Evolutionary conservation across 1,139 yeast species (phyloP), one percentile per base, ranked within the genome.

Genomic region (Protomyces lactucae-debilis): DNA sequence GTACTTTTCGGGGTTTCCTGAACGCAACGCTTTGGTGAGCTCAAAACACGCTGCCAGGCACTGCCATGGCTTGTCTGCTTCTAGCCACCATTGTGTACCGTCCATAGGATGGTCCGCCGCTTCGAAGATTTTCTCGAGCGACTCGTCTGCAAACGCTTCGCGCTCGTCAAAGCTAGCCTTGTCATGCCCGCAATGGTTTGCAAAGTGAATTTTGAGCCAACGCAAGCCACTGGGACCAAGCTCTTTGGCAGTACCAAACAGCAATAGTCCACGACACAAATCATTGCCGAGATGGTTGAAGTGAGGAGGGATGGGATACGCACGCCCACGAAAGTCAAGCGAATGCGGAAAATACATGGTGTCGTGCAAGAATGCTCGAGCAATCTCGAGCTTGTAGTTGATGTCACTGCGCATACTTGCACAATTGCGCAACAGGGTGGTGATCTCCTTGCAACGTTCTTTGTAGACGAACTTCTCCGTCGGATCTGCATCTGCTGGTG

Each of bases 31-130:
- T 65, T 84, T 87, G 43, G 80, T 76, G 64, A 93, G 76, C 74
- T 93, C 99, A 71, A 86, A 82, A 72, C 96, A 89, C 3, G 91
- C 86, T 14, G 96, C 88, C 67, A 93, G 79, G 21, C 91, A 88
- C 76, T 93, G 99, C 96, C 97, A 93, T 53, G 99, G 98, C 70
- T 90, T 87, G 70, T 92, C 97, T 0, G 95, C 97, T 61, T 78
- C 75, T 68, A 78, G 78, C 99, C 99, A 93, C 90, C 96, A 88
- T 14, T 83, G 81, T 54, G 79, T 74, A 21, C 81, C 81, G 59
- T 72, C 77, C 25, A 83, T 76, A 3, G 99, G 99, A 71, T 88
- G 79, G 52, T 78, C 79, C 0, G 95, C 97, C 9, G 91, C 82
- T 61, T 83, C 85, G 59, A 80, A 74, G 16, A 91, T 79, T 25